Base-by-base conservation (phyloP, 768 basidiomycete genomes). In the Agrocybe pediades region DNA sequence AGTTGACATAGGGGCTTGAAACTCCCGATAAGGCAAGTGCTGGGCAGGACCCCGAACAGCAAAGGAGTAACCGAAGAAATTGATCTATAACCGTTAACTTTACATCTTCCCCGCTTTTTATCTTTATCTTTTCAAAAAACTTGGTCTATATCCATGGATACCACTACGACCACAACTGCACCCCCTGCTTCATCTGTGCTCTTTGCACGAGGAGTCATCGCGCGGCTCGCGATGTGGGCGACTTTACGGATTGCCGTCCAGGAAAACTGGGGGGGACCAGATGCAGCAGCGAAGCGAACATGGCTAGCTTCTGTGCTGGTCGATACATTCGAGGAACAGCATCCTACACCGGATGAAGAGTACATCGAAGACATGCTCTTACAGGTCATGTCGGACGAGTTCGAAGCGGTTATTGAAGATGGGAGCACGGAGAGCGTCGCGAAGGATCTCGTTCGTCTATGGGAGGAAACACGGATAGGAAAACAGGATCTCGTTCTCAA, bases 321-420 rank as follows among this genome's bases (percentile, higher is more conserved):
- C 60, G 87, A 95, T 67, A 80, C 86, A 6, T 92, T 93, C 65
- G 87, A 90, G 61, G 68, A 78, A 43, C 77, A 79, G 55, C 54
- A 73, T 56, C 68, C 71, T 26, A 59, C 70, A 1, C 76, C 71
- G 5, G 93, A 95, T 62, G 81, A 80, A 21, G 76, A 84, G 61
- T 92, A 95, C 61, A 73, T 98, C 56, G 92, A 92, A 62, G 85
- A 91, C 48, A 74, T 88, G 58, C 75, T 98, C 13, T 75, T 90
- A 11, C 92, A 96, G 63, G 82, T 91, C 43, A 85, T 97, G 79
- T 75, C 77, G 7, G 92, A 97, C 61, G 95, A 97, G 65, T 98
- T 92, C 62, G 92, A 94, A 19, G 81, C 84, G 13, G 72, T 79
- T 9, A 72, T 98, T 20, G 94, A 97, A 59, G 96, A 98, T 62